Percentiles rank a stretch among this genome's conserved stretches.
These are phyloP conservation scores for Camelina laxa DNA, from an alignment of 345 rosid genomes.

Conservation along the genomic window DNA sequence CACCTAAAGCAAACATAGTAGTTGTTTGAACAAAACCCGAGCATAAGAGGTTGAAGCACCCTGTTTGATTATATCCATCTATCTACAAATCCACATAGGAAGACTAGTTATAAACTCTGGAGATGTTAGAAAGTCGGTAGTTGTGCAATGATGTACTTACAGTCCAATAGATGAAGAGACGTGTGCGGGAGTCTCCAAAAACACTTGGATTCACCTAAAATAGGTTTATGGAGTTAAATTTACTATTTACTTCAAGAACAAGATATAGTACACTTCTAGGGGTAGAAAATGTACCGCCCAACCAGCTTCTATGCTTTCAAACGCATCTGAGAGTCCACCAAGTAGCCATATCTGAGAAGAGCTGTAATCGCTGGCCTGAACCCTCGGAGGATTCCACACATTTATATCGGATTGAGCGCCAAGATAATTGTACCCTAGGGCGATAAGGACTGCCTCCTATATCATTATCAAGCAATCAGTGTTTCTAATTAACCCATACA, in stretches of 20 bases:
- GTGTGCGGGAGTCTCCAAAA: slow-evolving; percentile 43
- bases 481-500: not conserved
- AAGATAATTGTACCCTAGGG: slow-evolving; percentile 45
- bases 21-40: slow-evolving; percentile 59
- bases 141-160: slow-evolving; percentile 37
- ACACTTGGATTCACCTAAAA: slow-evolving; percentile 40
- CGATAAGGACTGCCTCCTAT: slow-evolving; percentile 46
- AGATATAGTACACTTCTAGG: not conserved
- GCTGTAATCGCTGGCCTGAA: slow-evolving; percentile 42
- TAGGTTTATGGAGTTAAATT: not conserved
- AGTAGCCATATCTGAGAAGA: slow-evolving; percentile 56
- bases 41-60: slow-evolving; percentile 56
- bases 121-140: not conserved
- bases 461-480: slow-evolving; percentile 9
- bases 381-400: slow-evolving; percentile 56
- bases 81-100: slow-evolving; percentile 28
- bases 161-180: slow-evolving; percentile 46
- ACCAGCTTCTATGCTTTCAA: slow-evolving; percentile 57
- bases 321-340: slow-evolving; percentile 37
- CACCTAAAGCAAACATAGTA: slow-evolving; percentile 38
- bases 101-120: not conserved
- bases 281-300: slow-evolving; percentile 48
- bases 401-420: slow-evolving; percentile 58
- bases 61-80: slow-evolving; percentile 44
- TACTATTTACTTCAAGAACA: not conserved